phyloP scores from a whole-genome alignment of 371 early-diverging fungal genomes.

The Rhizopus microsporus region DNA sequence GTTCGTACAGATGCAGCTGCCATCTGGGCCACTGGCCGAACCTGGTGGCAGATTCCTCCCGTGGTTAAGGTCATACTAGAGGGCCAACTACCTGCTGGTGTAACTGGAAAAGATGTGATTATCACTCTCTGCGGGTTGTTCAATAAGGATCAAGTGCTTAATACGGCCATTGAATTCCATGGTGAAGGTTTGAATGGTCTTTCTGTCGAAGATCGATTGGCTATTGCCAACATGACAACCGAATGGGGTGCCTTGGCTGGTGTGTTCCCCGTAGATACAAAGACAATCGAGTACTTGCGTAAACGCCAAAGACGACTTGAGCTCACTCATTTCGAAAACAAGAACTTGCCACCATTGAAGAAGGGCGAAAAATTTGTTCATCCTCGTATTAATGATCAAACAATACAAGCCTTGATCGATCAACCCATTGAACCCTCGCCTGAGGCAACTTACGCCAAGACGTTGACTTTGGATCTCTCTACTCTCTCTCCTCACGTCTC shows the following conservation, averaged over 20 bases:
- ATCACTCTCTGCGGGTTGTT: conserved; percentile 88
- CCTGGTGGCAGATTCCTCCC: conserved; percentile 98
- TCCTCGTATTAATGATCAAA: conserved; percentile 71
- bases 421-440: conserved; percentile 63
- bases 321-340: conserved; percentile 53
- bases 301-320: conserved; percentile 65
- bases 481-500: conserved; percentile 87
- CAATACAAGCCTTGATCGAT: conserved; percentile 56
- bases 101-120: conserved; percentile 95
- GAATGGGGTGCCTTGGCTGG: conserved; percentile 98
- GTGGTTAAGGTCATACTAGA: conserved; percentile 84
- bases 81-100: conserved; percentile 74
- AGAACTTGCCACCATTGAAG: conserved; percentile 41
- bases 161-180: conserved; percentile 91
- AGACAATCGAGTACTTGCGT: conserved; percentile 72
- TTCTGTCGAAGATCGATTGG: conserved; percentile 87
- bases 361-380: conserved; percentile 55
- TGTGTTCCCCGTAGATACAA: conserved; percentile 89
- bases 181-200: conserved; percentile 72
- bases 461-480: conserved; percentile 83
- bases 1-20: conserved; percentile 97
- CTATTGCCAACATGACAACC: conserved; percentile 97
- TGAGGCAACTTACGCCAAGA: conserved; percentile 82
- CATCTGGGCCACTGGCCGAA: conserved; percentile 95
- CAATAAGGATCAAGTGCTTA: conserved; percentile 88